Conservation (phyloP, 495 filamentous ascomycete genomes). For the Rostrohypoxylon terebratum region DNA sequence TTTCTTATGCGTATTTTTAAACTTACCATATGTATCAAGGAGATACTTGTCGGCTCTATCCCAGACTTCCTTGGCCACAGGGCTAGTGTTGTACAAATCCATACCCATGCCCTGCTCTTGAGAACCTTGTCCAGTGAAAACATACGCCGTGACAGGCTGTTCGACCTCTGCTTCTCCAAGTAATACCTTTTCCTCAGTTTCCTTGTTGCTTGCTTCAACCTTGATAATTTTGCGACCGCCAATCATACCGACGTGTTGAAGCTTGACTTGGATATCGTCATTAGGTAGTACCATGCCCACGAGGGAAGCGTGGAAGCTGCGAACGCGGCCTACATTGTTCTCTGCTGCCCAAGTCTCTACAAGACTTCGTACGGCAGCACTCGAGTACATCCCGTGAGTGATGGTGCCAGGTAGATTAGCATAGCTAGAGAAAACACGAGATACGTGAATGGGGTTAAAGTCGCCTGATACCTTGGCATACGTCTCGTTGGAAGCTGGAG, state of each 20-base stretch:
- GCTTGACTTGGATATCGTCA: conserved; percentile 90
- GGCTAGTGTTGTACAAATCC: conserved; percentile 93
- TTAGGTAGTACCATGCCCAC: conserved; percentile 98
- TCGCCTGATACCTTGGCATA: conserved; percentile 98
- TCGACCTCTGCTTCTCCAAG: conserved; percentile 97
- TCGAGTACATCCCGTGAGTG: conserved; percentile 99
- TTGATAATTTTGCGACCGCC: conserved; percentile 99
- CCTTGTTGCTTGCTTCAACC: conserved; percentile 92
- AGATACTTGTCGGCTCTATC: conserved; percentile 98
- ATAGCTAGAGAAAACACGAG: conserved; percentile 93
- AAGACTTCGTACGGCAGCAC: conserved; percentile 95
- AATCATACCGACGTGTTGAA: conserved; percentile 98
- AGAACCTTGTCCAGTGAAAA: conserved; percentile 97
- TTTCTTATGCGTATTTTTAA: background rate
- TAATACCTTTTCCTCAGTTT: conserved; percentile 94
- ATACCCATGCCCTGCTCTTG: conserved; percentile 99
- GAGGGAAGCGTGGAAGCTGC: conserved; percentile 93
- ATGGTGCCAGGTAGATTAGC: conserved; percentile 96
- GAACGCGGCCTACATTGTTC: conserved; percentile 96
- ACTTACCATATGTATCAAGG: conserved; percentile 95
- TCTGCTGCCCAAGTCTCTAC: conserved; percentile 99
- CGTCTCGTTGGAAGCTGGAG: conserved; percentile 96
- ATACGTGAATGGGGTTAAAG: conserved; percentile 99
- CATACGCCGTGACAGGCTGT: conserved; percentile 95
- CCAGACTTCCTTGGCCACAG: conserved; percentile 97